Conservation (phyloP, 805 yeast genomes). For the Candida silvicultrix region DNA sequence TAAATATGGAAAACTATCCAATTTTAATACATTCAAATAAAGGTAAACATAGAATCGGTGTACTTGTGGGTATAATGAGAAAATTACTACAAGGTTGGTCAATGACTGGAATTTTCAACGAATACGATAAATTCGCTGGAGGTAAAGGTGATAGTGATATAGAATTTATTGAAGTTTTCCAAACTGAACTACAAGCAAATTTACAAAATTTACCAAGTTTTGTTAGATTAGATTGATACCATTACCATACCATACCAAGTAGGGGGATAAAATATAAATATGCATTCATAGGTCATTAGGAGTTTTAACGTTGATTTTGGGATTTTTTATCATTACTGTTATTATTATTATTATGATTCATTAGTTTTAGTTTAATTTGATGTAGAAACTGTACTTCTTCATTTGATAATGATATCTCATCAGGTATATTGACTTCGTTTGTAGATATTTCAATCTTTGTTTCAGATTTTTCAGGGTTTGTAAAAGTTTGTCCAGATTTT, state of each 20-base stretch:
- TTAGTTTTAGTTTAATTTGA: neutral
- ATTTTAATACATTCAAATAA: slow-evolving; percentile 87
- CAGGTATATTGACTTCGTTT: slow-evolving; percentile 1
- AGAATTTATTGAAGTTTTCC: slow-evolving; percentile 82
- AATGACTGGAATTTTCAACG: slow-evolving; percentile 87
- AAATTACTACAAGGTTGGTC: slow-evolving; percentile 91
- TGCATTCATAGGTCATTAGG: neutral
- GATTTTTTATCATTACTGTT: no score
- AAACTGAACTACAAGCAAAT: slow-evolving; percentile 49
- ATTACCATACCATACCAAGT: no score
- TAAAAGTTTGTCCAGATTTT: neutral
- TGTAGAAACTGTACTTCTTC: slow-evolving; percentile 4
- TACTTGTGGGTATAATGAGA: slow-evolving; percentile 85
- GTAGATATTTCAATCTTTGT: neutral
- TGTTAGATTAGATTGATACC: slow-evolving; percentile 32
- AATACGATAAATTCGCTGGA: slow-evolving; percentile 85
- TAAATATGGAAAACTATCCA: slow-evolving; percentile 72
- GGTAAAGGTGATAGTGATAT: slow-evolving; percentile 92
- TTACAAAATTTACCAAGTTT: slow-evolving; percentile 53
- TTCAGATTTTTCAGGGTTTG: neutral
- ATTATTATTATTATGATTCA: neutral
- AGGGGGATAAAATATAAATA: no score
- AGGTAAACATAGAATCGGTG: slow-evolving; percentile 94
- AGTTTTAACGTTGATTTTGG: no score
- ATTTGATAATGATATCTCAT: neutral